Percentiles rank a stretch among this genome's conserved stretches.
Conservation (phyloP, 208 protist species). For the Angomonas desouzai region DNA sequence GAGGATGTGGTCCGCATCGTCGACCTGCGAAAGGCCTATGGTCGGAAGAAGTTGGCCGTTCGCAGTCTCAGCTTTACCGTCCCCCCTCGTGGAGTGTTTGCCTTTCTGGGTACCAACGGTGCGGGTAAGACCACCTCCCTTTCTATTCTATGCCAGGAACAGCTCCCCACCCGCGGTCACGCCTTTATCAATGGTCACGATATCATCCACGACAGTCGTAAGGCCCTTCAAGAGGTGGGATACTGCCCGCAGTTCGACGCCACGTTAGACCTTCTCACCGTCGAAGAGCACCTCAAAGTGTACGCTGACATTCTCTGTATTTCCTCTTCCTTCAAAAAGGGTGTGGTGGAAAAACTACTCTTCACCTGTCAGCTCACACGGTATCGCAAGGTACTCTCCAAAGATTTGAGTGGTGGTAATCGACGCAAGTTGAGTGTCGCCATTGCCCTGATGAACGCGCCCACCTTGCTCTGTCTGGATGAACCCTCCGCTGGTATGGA, state of each 20-base stretch:
- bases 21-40: conserved; percentile 61
- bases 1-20: conserved; percentile 47
- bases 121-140: conserved; percentile 89
- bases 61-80: conserved; percentile 71
- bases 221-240: conserved; percentile 51
- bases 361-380: conserved; percentile 17
- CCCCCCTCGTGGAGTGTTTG: conserved; percentile 74
- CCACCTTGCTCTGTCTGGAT: conserved; percentile 51
- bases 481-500: conserved; percentile 71
- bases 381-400: conserved; percentile 19
- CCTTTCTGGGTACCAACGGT: conserved; percentile 87
- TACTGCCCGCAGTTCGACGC: conserved; percentile 97
- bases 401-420: conserved; percentile 48
- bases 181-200: conserved; percentile 54
- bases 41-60: conserved; percentile 62
- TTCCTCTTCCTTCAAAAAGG: conserved; percentile 10
- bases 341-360: conserved; percentile 22
- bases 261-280: conserved; percentile 88
- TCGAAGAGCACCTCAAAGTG: conserved; percentile 87
- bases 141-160: conserved; percentile 76
- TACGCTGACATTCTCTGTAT: conserved; percentile 55
- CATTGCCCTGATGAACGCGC: conserved; percentile 52
- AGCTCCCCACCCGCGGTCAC: conserved; percentile 57
- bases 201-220: conserved; percentile 36
- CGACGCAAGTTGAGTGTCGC: conserved; percentile 62